These are phyloP conservation scores for Allantophomopsis lycopodina DNA, from an alignment of 2,329 filamentous ascomycete species.

Conservation along the genomic window DNA sequence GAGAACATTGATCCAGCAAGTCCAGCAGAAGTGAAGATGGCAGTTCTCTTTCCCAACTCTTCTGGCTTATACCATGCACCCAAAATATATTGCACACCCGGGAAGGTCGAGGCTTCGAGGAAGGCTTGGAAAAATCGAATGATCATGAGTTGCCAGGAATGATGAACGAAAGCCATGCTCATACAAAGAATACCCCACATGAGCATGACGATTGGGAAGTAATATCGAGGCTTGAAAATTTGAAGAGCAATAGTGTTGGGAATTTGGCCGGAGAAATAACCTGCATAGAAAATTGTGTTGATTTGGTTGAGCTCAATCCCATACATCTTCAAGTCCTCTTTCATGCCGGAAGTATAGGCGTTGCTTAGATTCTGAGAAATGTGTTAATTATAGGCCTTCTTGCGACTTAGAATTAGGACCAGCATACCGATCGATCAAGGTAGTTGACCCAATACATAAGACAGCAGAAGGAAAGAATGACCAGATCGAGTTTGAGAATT, in stretches of 20 bases:
- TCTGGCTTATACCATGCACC: constrained; percentile 45
- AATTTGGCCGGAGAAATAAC: constrained; percentile 37
- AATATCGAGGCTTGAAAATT: constrained; percentile 44
- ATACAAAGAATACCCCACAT: constrained; percentile 51
- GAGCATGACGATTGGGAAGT: constrained; percentile 48
- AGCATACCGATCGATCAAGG: background rate
- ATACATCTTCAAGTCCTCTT: constrained; percentile 27
- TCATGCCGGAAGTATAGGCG: constrained; percentile 32
- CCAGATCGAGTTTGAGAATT: constrained; percentile 11
- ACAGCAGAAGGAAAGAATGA: constrained; percentile 22
- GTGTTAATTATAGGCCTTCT: too few relatives aligned
- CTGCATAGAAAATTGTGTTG: constrained; percentile 10
- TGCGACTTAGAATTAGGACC: too few relatives aligned
- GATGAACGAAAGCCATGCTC: constrained; percentile 37
- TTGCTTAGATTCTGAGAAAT: constrained; percentile 28
- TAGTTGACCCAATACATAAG: constrained; percentile 22
- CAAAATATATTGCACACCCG: constrained; percentile 43
- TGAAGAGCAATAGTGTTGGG: constrained; percentile 45
- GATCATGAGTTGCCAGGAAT: constrained; percentile 40
- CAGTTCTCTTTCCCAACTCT: constrained; percentile 46
- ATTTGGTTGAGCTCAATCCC: constrained; percentile 18
- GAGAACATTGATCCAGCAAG: constrained; percentile 47
- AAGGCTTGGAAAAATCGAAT: constrained; percentile 43
- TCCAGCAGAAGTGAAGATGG: constrained; percentile 45
- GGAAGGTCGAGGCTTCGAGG: constrained; percentile 41